Evolutionary conservation across 2,329 filamentous ascomycete genomes (phyloP).

Genomic region (Cladosporium sp.): DNA sequence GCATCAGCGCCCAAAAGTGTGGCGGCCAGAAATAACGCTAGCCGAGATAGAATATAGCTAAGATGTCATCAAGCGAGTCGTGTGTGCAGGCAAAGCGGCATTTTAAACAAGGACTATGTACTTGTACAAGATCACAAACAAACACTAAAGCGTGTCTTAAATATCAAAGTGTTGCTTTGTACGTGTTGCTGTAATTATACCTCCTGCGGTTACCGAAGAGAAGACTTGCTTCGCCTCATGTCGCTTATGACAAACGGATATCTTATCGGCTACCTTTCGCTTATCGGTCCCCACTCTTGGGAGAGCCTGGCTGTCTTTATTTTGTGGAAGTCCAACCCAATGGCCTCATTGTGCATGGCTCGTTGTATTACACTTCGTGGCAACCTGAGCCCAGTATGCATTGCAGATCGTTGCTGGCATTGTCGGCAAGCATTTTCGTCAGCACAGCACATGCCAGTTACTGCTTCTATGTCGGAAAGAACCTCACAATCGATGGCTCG

Average conservation of each 20-base stretch:
- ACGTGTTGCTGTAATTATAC: not conserved
- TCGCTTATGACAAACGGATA: not conserved
- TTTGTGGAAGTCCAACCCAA: not conserved
- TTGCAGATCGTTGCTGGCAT: not conserved
- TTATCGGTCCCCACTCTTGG: not conserved
- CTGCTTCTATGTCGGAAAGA: slow-evolving; percentile 51
- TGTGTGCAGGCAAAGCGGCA: not conserved
- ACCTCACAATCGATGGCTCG: slow-evolving; percentile 45
- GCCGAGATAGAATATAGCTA: too few species aligned
- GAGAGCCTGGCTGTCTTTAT: not conserved
- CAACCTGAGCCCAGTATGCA: not conserved
- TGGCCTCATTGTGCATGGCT: not conserved
- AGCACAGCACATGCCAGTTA: slow-evolving; percentile 43
- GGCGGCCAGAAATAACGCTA: too few species aligned
- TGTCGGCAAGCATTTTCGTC: not conserved
- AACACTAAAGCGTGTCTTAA: not conserved
- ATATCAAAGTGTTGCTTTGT: not conserved
- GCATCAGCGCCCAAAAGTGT: too few species aligned
- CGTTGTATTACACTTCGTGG: not conserved
- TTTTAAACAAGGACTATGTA: not conserved
- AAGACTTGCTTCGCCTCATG: not conserved
- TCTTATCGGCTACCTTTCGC: not conserved
- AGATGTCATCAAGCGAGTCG: not conserved
- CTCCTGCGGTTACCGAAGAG: not conserved
- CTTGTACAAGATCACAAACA: not conserved